These are phyloP conservation scores for Thalassia testudinum DNA, from an alignment of 116 monocot genomes.

Conservation along the genomic window DNA sequence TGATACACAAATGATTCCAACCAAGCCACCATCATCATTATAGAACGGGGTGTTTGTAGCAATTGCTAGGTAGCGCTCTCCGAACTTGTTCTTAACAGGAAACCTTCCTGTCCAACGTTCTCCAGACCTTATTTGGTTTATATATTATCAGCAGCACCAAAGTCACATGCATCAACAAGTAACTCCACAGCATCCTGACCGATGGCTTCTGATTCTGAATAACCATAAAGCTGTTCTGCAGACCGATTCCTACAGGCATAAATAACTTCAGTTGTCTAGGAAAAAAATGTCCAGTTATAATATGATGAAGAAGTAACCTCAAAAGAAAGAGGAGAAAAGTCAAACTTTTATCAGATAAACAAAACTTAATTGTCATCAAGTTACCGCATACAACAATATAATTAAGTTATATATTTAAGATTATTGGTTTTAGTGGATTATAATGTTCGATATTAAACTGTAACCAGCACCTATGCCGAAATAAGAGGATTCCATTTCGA, in stretches of 20 bases:
- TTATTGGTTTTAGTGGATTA: no score
- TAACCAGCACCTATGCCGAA: no score
- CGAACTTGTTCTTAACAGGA: constrained; percentile 61
- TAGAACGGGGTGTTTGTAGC: constrained; percentile 78
- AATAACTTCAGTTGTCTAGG: no score
- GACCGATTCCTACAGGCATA: constrained; percentile 70
- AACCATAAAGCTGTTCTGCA: constrained; percentile 85
- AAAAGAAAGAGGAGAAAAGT: no score
- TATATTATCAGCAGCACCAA: constrained; percentile 34
- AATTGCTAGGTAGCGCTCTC: constrained; percentile 55
- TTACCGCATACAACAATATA: no score
- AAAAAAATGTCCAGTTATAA: no score
- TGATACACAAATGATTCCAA: constrained; percentile 81
- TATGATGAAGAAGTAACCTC: no score
- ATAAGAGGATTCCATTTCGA: no score
- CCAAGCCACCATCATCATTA: constrained; percentile 61
- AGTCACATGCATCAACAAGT: constrained; percentile 43
- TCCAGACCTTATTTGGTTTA: constrained; percentile 30
- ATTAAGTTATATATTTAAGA: no score
- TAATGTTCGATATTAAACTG: no score
- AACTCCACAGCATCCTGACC: constrained; percentile 72
- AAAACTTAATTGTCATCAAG: no score
- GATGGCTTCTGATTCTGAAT: constrained; percentile 67
- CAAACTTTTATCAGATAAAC: no score
- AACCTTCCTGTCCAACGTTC: constrained; percentile 88